These are phyloP conservation scores for Mycena venus DNA, from an alignment of 768 basidiomycete species.

Conservation along the genomic window DNA sequence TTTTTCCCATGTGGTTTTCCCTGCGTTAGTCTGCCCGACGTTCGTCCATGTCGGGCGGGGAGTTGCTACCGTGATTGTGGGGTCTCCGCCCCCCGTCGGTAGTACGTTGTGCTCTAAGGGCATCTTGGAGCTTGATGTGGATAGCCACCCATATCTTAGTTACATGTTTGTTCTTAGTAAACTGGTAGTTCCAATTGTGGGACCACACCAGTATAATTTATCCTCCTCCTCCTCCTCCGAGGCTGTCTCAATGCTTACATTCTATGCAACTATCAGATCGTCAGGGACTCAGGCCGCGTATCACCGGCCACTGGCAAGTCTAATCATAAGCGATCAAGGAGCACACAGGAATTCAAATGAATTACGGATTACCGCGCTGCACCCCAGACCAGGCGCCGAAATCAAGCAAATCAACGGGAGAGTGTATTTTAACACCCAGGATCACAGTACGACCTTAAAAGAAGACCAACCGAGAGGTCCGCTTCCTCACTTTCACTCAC, in stretches of 20 bases:
- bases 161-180: no score
- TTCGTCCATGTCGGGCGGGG: no score
- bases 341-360: constrained; percentile 19
- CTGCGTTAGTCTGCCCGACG: no score
- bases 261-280: constrained; percentile 17
- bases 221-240: no score
- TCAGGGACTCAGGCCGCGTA: constrained; percentile 2
- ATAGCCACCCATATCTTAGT: no score
- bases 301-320: background rate
- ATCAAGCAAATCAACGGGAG: background rate
- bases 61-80: no score
- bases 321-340: constrained; percentile 21
- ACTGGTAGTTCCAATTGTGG: no score
- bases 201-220: no score
- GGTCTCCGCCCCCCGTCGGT: no score
- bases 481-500: constrained; percentile 20
- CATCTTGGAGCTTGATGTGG: no score
- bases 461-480: constrained; percentile 9
- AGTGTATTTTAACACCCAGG: background rate
- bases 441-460: constrained; percentile 34
- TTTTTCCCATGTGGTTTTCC: no score
- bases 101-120: no score
- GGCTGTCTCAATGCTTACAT: background rate
- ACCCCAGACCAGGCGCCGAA: background rate
- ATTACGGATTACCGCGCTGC: background rate